phyloP scores from a whole-genome alignment of 2,329 filamentous ascomycete species.

The Alternaria novae-zelandiae region DNA sequence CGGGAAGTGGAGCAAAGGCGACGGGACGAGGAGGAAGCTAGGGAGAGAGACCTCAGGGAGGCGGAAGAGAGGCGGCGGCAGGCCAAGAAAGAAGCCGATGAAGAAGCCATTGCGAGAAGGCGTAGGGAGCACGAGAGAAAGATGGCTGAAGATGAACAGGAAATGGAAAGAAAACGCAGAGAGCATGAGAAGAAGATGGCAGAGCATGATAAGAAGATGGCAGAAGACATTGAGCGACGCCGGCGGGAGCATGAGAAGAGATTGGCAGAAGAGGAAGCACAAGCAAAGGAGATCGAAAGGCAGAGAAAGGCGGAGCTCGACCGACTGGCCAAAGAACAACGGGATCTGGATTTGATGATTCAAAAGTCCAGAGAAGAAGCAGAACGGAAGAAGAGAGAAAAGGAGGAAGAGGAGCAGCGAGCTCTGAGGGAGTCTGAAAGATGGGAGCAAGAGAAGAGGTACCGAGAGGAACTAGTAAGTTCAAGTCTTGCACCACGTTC shows the following conservation, averaged over 20 bases:
- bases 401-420: slow-evolving; percentile 14
- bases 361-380: slow-evolving; percentile 16
- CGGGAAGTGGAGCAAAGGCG: not conserved
- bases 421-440: slow-evolving; percentile 7
- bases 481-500: not conserved
- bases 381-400: slow-evolving; percentile 1
- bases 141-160: not conserved
- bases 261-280: not conserved
- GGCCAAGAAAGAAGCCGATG: not conserved
- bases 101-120: not conserved
- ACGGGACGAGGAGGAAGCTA: not conserved
- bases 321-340: slow-evolving; percentile 1
- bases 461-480: slow-evolving; percentile 11
- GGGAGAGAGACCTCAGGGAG: not conserved
- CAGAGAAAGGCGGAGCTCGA: slow-evolving; percentile 8
- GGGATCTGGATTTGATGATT: slow-evolving; percentile 15
- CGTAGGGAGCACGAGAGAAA: not conserved
- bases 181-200: not conserved
- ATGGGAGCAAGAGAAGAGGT: not conserved
- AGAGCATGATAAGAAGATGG: no score
- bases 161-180: slow-evolving; percentile 6
- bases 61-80: not conserved
- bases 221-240: not conserved
- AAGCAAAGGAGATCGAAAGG: slow-evolving; percentile 1
- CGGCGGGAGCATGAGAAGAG: slow-evolving; percentile 3